Base-by-base conservation (phyloP, 768 basidiomycete genomes). In the Boletus reticuloceps region DNA sequence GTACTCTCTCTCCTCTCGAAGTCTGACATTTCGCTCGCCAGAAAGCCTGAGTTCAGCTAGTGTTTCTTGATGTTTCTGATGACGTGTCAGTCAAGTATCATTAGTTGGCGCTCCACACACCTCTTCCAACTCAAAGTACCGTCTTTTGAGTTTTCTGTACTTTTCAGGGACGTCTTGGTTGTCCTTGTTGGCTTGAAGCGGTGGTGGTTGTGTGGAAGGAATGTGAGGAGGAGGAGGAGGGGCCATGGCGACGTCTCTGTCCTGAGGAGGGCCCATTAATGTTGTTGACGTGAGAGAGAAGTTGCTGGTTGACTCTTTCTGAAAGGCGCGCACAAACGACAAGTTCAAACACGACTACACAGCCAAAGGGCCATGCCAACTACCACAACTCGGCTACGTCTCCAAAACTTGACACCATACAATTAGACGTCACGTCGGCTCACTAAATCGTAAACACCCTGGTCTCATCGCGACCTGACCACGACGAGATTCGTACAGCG, bases 51-150 rank as follows among this genome's bases (percentile, higher is more conserved):
- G 75, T 59, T 86, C 85, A 31, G 77, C 71, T 55, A 75, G 76
- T 4, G 77, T 73, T 62, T 84, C 84, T 71, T 85, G 82, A 68
- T 79, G 77, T 77, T 81, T 79, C 82, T 87, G 71, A 52, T 54
- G 50, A 40, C 10, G 49, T 43, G 47, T 37, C 13, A 0, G 17
- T 32, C 39, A 34, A 45, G 56, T 12, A 14, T 25, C 25, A 9
- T 1, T 6, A 12, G 41, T 48, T n/a, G 29, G 37, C 45, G 41
- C 38, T 45, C 0, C 37, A 73, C 83, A 62, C 51, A 89, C 88
- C 81, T 89, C 83, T 62, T 88, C 85, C 40, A 88, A 79, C 51
- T 86, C 84, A 59, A 80, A 79, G 67, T 81, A 86, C 39, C 82
- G 81, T 41, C 83, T 72, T 66, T 90, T 90, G 50, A 88, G 75